Evolutionary conservation across 2,329 filamentous ascomycete species (phyloP).

Genomic region (Fusarium torulosum): DNA sequence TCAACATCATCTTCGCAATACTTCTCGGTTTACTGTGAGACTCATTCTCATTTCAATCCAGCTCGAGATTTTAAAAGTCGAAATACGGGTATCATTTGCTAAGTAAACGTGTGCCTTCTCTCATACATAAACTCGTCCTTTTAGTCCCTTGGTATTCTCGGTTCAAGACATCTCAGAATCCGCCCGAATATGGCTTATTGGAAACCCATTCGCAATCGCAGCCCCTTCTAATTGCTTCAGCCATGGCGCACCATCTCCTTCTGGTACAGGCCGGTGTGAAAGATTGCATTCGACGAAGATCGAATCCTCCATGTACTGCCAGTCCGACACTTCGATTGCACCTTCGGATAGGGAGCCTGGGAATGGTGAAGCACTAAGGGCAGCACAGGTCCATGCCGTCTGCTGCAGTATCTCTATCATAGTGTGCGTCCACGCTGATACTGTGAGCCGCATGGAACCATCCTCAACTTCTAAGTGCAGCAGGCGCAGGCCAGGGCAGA

Average conservation of each 20-base stretch:
- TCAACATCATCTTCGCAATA: too few relatives aligned
- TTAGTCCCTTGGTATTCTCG: not conserved
- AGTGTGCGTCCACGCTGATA: conserved; percentile 53
- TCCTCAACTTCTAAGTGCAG: conserved; percentile 54
- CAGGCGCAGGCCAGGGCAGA: conserved; percentile 51
- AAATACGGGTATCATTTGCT: conserved; percentile 46
- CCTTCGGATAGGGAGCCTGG: conserved; percentile 50
- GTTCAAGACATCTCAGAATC: conserved; percentile 18
- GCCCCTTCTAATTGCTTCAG: conserved; percentile 50
- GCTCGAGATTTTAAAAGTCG: not conserved
- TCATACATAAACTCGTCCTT: not conserved
- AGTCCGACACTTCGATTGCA: conserved; percentile 50
- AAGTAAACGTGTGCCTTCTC: conserved; percentile 14
- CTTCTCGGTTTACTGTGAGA: too few relatives aligned
- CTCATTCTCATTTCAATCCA: not conserved
- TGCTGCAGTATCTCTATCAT: conserved; percentile 55
- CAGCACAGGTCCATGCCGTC: conserved; percentile 55
- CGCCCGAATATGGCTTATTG: conserved; percentile 40
- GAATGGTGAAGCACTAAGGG: conserved; percentile 53
- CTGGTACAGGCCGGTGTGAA: conserved; percentile 50
- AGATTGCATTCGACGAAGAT: conserved; percentile 53
- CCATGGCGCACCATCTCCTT: conserved; percentile 47
- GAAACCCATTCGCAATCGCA: conserved; percentile 53
- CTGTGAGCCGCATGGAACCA: conserved; percentile 50
- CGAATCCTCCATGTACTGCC: conserved; percentile 51